Evolutionary conservation across 305 asterid species (phyloP), one percentile per base, ranked within the genome.

Genomic region (Fraxinus sp.): DNA sequence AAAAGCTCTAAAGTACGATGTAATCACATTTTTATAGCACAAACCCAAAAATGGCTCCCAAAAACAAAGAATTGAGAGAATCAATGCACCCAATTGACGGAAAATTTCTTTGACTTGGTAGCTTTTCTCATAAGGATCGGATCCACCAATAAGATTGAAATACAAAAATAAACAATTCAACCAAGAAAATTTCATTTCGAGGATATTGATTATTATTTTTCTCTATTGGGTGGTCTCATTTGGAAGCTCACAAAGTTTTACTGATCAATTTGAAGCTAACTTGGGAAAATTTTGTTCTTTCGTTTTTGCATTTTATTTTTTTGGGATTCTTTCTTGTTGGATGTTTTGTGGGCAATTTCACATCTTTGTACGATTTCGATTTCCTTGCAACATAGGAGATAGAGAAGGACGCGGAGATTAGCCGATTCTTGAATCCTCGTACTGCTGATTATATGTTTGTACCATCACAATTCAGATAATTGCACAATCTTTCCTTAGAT

Each of bases 131-230:
- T 73, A 20, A 77, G 30, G 83, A 74, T 26, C 85, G 79, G 89
- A 86, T 89, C 88, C 87, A 77, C 55, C 37, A 16, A 39, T 30
- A 49, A 81, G 80, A 80, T 73, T 68, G 68, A 75, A 84, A 37
- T 36, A 9, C 36, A 55, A 14, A 30, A 79, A 62, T 20, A 35
- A 83, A 57, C 82, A 81, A 81, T 77, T 83, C 86, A 85, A 87
- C 88, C 84, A 41, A 82, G 81, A 57, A 55, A 46, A 77, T 68
- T 74, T 81, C 59, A 37, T 77, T 14, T 62, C 83, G 52, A 77
- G 83, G 82, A 82, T 74, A 81, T 75, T 66, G 77, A 77, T 43
- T 74, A 35, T 66, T 36, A 78, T 82, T 79, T 81, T 5, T 5
- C 72, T 39, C 24, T 16, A 1, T 16, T 72, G 77, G 28, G 49